Evolutionary conservation across 345 rosid species (phyloP).

Genomic region (Pelargonium nanum): DNA sequence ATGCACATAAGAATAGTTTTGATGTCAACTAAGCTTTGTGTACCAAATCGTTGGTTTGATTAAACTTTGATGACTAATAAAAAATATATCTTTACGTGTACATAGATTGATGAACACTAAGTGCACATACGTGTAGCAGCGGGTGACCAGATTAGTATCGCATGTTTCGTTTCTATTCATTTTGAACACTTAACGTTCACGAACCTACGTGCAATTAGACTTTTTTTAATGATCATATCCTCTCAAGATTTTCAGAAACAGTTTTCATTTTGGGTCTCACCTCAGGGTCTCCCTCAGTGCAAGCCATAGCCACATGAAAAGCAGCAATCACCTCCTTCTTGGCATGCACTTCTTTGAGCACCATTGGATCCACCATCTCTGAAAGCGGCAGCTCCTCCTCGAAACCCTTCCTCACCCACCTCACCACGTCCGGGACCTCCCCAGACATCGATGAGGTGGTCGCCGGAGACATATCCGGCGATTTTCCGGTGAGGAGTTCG

Average conservation of each 20-base stretch:
- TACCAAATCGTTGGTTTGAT: no score
- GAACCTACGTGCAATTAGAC: no score
- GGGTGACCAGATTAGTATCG: no score
- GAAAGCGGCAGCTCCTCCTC: constrained; percentile 74
- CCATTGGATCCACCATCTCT: constrained; percentile 77
- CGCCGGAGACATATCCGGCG: constrained; percentile 71
- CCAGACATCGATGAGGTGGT: constrained; percentile 54
- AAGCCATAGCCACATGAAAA: constrained; percentile 78
- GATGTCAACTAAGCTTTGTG: no score
- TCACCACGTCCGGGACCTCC: constrained; percentile 69
- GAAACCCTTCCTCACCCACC: constrained; percentile 91
- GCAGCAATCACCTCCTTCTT: constrained; percentile 81
- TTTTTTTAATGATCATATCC: constrained; percentile 54
- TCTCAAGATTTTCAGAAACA: constrained; percentile 74
- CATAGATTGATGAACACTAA: no score
- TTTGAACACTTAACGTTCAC: no score
- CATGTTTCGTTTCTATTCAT: no score
- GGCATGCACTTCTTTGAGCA: constrained; percentile 88
- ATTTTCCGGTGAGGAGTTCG: constrained; percentile 81
- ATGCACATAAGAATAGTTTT: no score
- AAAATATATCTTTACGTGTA: no score
- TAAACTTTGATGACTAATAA: no score
- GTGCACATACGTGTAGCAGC: no score
- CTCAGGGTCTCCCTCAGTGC: constrained; percentile 83
- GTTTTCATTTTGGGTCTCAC: constrained; percentile 87